phyloP scores from a whole-genome alignment of 148 eudicot species.

The Cornus controversa region DNA sequence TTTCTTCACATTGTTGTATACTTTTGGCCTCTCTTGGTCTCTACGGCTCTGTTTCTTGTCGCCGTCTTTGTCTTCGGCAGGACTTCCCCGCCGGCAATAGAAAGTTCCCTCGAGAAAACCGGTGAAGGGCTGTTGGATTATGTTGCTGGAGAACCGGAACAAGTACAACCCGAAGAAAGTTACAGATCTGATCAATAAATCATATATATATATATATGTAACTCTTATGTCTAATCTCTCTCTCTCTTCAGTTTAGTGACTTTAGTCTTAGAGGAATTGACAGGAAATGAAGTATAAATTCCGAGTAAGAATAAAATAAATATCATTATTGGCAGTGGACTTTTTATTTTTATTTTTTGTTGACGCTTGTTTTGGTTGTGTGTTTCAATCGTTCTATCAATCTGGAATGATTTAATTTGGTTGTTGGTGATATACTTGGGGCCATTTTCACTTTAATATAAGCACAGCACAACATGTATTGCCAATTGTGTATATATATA shows the following conservation, averaged over 20 bases:
- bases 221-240: neutral
- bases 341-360: too few species aligned
- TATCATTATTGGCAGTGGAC: too few species aligned
- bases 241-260: neutral
- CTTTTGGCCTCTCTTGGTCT: slow-evolving; percentile 74
- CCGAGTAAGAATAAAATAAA: neutral
- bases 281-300: neutral
- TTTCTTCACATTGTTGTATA: slow-evolving; percentile 48
- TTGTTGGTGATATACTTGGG: too few species aligned
- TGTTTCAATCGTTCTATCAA: too few species aligned
- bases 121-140: slow-evolving; percentile 68
- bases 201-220: too few species aligned
- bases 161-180: slow-evolving; percentile 10
- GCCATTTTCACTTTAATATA: too few species aligned
- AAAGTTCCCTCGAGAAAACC: slow-evolving; percentile 50
- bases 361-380: too few species aligned
- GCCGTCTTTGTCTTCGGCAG: slow-evolving; percentile 57
- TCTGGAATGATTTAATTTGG: too few species aligned
- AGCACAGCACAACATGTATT: too few species aligned
- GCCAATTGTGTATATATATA: too few species aligned
- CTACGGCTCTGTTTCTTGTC: slow-evolving; percentile 71
- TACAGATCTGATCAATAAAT: slow-evolving; percentile 10
- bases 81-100: slow-evolving; percentile 48
- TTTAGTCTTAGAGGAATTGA: neutral
- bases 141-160: slow-evolving; percentile 55